Conservation (phyloP, 2,329 filamentous ascomycete species). For the Emydomyces testavorans region DNA sequence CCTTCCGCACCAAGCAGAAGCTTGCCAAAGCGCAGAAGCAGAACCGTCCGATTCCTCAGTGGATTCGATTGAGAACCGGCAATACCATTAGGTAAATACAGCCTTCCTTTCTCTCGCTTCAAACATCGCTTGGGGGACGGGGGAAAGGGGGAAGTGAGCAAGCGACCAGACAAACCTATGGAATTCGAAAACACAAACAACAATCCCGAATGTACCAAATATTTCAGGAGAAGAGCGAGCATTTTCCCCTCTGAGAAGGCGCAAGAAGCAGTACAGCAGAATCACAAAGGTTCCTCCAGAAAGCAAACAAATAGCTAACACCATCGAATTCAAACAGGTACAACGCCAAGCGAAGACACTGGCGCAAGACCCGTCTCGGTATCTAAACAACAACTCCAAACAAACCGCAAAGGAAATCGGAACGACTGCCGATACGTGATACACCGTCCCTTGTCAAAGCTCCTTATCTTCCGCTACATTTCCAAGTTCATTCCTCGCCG, state of each 20-base stretch:
- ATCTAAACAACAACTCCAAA: slow-evolving; percentile 62
- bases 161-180: not conserved
- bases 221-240: not conserved
- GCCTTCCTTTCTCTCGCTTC: not conserved
- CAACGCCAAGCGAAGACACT: slow-evolving; percentile 99
- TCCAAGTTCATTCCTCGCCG: not conserved
- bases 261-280: not conserved
- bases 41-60: slow-evolving; percentile 99
- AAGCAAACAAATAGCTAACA: slow-evolving; percentile 3
- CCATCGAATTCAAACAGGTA: slow-evolving; percentile 52
- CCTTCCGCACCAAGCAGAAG: slow-evolving; percentile 99
- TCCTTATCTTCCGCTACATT: not conserved
- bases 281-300: not conserved
- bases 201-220: not conserved
- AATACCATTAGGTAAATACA: slow-evolving; percentile 95
- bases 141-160: not conserved
- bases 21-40: slow-evolving; percentile 99
- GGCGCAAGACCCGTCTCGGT: slow-evolving; percentile 99
- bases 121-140: slow-evolving; percentile 12
- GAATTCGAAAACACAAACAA: not conserved
- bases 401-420: not conserved
- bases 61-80: slow-evolving; percentile 95
- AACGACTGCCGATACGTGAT: slow-evolving; percentile 1
- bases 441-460: not conserved
- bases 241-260: not conserved